phyloP scores from a whole-genome alignment of 257 asterid species.

The Leonotis leonurus region DNA sequence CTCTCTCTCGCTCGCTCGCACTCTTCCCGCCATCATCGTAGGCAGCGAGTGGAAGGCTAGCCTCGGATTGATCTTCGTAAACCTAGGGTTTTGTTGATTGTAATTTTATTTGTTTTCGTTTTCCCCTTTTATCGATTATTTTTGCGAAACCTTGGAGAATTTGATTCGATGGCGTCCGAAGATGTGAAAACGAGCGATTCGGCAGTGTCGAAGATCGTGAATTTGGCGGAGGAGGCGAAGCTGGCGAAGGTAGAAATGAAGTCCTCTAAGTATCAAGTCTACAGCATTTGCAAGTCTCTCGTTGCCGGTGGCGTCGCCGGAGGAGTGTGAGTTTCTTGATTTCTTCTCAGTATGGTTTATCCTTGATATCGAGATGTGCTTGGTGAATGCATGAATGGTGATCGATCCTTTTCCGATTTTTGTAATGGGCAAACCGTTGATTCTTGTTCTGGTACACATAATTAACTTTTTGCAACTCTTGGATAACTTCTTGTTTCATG shows the following conservation, averaged over 20 bases:
- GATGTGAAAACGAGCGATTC: slow-evolving; percentile 74
- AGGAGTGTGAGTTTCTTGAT: slow-evolving; percentile 55
- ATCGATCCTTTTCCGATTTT: background rate
- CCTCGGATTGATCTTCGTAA: slow-evolving; percentile 10
- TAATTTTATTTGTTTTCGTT: background rate
- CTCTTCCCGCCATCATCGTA: background rate
- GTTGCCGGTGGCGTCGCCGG: slow-evolving; percentile 87
- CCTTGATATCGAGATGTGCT: background rate
- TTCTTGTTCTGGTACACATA: too few relatives aligned
- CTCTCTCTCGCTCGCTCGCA: background rate
- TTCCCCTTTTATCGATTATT: background rate
- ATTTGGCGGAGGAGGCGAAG: slow-evolving; percentile 83
- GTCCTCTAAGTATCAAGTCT: slow-evolving; percentile 52
- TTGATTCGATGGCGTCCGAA: slow-evolving; percentile 65
- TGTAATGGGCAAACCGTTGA: too few relatives aligned
- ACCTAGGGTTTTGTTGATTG: slow-evolving; percentile 12
- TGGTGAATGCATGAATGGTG: background rate
- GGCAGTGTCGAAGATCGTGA: slow-evolving; percentile 79
- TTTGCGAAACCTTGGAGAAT: background rate
- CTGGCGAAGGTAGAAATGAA: slow-evolving; percentile 69
- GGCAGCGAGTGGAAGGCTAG: background rate
- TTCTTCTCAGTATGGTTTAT: background rate
- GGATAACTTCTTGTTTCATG: too few relatives aligned
- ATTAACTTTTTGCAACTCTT: too few relatives aligned
- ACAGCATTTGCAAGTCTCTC: slow-evolving; percentile 71